A percentile compares a stretch with the other conserved stretches of the same genome.
Evolutionary conservation across 1,139 yeast species (phyloP).

Genomic region (Pichia sp.): DNA sequence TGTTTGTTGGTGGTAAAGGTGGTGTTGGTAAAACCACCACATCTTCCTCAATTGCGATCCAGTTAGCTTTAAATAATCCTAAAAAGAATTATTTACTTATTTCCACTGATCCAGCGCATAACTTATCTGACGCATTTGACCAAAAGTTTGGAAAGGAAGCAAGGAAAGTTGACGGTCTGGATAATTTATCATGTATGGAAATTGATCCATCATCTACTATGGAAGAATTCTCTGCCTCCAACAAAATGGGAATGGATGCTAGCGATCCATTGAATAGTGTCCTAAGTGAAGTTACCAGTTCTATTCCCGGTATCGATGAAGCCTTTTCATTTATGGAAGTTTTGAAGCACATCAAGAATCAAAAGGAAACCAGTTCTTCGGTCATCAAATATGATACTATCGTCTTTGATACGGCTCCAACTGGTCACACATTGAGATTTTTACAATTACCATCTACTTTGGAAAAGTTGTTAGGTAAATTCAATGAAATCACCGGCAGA

Average conservation of each 20-base stretch:
- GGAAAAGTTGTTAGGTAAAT: conserved; percentile 77
- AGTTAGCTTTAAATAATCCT: conserved; percentile 75
- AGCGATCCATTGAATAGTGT: conserved; percentile 58
- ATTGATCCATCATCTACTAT: conserved; percentile 94
- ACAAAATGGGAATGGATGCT: conserved; percentile 31
- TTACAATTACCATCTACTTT: conserved; percentile 88
- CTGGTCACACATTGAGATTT: conserved; percentile 94
- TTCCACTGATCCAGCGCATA: conserved; percentile 98
- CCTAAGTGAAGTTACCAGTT: conserved; percentile 89
- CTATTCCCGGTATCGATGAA: conserved; percentile 97
- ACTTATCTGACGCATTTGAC: conserved; percentile 93
- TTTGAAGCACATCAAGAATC: conserved; percentile 87
- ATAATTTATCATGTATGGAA: conserved; percentile 93
- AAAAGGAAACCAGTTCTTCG: conserved; percentile 31
- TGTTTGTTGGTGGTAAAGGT: conserved; percentile 98
- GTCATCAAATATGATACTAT: conserved; percentile 66
- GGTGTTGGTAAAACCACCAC: conserved; percentile 99
- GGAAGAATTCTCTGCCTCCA: conserved; percentile 72
- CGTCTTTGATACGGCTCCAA: conserved; percentile 96
- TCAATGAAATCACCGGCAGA: conserved; percentile 76
- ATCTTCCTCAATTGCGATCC: conserved; percentile 91
- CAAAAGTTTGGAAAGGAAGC: conserved; percentile 98
- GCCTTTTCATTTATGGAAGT: conserved; percentile 97
- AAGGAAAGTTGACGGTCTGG: conserved; percentile 79
- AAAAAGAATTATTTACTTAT: conserved; percentile 75